These are phyloP conservation scores for Carallia pectinifolia DNA, from an alignment of 345 rosid species.

Conservation along the genomic window DNA sequence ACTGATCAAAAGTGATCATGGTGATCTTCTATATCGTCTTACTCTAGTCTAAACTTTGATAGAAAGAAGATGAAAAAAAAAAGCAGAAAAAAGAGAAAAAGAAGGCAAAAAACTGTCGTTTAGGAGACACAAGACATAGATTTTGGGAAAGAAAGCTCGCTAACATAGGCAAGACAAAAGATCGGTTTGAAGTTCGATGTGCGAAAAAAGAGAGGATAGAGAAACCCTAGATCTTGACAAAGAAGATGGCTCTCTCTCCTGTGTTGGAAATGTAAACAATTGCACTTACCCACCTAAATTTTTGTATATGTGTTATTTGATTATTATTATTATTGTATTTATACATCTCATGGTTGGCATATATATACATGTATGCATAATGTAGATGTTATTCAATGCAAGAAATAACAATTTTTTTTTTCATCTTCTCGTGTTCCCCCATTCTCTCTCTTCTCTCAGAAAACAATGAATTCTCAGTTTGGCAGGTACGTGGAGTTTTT, in stretches of 20 bases:
- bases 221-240: constrained; percentile 53
- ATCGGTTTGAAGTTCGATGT: constrained; percentile 17
- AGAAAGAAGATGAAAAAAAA: too few species aligned
- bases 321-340: constrained; percentile 6
- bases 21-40: constrained; percentile 15
- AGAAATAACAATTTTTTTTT: background rate
- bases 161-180: constrained; percentile 3
- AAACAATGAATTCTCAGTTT: too few species aligned
- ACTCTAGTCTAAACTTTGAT: background rate
- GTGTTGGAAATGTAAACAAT: constrained; percentile 40
- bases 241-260: constrained; percentile 28
- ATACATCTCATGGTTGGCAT: background rate
- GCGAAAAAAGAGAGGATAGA: constrained; percentile 16
- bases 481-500: too few species aligned
- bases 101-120: constrained; percentile 17
- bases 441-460: too few species aligned
- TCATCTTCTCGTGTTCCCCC: too few species aligned
- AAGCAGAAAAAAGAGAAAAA: constrained; percentile 6
- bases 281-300: constrained; percentile 35
- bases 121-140: constrained; percentile 25
- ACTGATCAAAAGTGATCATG: constrained; percentile 1
- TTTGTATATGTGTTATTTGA: constrained; percentile 14
- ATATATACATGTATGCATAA: constrained; percentile 9
- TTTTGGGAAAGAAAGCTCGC: constrained; percentile 9
- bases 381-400: constrained; percentile 9